A percentile compares a stretch with the other conserved stretches of the same genome.
Evolutionary conservation across 306 rosid species (phyloP).

Genomic region (Pyrus communis): DNA sequence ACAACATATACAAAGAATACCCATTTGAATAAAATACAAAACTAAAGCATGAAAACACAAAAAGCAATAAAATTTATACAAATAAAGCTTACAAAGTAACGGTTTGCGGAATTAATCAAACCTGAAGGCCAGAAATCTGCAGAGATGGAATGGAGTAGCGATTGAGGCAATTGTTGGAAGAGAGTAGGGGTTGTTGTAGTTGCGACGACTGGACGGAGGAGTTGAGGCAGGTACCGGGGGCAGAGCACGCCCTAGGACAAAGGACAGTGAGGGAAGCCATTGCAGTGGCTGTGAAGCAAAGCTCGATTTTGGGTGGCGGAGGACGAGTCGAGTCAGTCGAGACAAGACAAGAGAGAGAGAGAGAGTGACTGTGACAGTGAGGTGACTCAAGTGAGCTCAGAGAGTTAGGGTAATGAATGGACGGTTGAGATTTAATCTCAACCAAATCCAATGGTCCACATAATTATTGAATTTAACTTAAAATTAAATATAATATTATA

Average conservation of each 20-base stretch:
- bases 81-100: background rate
- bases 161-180: conserved; percentile 21
- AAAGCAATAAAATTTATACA: background rate
- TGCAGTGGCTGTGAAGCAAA: background rate
- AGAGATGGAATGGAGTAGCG: conserved; percentile 24
- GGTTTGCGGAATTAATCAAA: background rate
- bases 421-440: too few species aligned
- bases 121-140: conserved; percentile 30
- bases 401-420: too few species aligned
- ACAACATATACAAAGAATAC: background rate
- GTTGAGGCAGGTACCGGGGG: conserved; percentile 16
- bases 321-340: too few species aligned
- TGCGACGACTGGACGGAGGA: conserved; percentile 14
- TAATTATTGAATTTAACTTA: too few species aligned
- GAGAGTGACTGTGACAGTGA: too few species aligned
- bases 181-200: conserved; percentile 12
- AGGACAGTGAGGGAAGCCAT: conserved; percentile 26
- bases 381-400: too few species aligned
- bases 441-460: too few species aligned
- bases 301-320: background rate
- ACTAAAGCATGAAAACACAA: background rate
- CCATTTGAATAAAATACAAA: background rate
- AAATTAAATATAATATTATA: too few species aligned
- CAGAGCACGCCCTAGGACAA: conserved; percentile 18
- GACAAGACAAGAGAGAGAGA: too few species aligned